Evolutionary conservation across 129 eudicot species (phyloP).

Genomic region (Helianthus tuberosus): DNA sequence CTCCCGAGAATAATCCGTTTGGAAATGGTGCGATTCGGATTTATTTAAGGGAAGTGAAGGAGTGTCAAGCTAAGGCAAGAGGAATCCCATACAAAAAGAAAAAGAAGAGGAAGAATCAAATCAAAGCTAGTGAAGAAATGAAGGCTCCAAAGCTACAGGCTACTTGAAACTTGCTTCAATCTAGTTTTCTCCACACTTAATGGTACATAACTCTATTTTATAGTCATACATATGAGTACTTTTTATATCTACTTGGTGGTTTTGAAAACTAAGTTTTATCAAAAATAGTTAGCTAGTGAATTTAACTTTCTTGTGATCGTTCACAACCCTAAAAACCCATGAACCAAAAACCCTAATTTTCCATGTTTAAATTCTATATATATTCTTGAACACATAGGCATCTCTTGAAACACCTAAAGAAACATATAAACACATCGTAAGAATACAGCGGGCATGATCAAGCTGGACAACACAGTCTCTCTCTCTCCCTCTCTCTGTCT

Average conservation of each 20-base stretch:
- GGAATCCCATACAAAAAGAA: slow-evolving; percentile 81
- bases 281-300: slow-evolving; percentile 10
- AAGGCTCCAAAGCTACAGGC: slow-evolving; percentile 42
- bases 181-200: slow-evolving; percentile 26
- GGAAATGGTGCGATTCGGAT: slow-evolving; percentile 77
- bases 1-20: slow-evolving; percentile 74
- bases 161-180: slow-evolving; percentile 31
- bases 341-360: slow-evolving; percentile 36
- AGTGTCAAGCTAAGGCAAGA: slow-evolving; percentile 79
- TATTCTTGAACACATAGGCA: slow-evolving; percentile 5
- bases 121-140: slow-evolving; percentile 35
- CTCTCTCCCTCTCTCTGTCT: slow-evolving; percentile 20
- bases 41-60: slow-evolving; percentile 71
- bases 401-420: slow-evolving; percentile 17
- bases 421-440: neutral
- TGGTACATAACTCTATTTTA: slow-evolving; percentile 30
- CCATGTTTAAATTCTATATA: neutral
- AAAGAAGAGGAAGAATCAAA: slow-evolving; percentile 62
- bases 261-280: neutral
- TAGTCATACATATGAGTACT: slow-evolving; percentile 1
- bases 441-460: slow-evolving; percentile 17
- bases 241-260: slow-evolving; percentile 3
- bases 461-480: slow-evolving; percentile 12
- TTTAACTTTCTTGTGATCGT: neutral
- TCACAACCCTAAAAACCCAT: slow-evolving; percentile 30